These are phyloP conservation scores for Leishmania tropica DNA, from an alignment of 208 protist species.

Conservation along the genomic window DNA sequence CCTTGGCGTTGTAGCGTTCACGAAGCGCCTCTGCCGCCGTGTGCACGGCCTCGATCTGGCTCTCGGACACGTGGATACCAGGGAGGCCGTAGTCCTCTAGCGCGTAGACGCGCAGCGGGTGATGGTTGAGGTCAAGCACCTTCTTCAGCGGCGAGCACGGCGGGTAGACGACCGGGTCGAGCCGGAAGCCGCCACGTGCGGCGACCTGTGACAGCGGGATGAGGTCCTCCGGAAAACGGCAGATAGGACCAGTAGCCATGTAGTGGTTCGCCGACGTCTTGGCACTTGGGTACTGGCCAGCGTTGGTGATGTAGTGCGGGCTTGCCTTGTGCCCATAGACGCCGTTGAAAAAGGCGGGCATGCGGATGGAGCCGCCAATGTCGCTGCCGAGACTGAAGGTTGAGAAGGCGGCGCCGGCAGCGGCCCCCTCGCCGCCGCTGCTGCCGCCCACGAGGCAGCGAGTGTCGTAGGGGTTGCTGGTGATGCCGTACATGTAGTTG, in stretches of 20 bases:
- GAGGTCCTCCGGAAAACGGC: conserved; percentile 85
- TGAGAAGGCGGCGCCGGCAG: conserved; percentile 76
- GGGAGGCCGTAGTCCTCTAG: conserved; percentile 80
- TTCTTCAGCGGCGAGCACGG: conserved; percentile 64
- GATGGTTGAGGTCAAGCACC: conserved; percentile 36
- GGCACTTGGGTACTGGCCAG: conserved; percentile 78
- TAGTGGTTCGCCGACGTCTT: conserved; percentile 78
- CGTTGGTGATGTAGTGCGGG: conserved; percentile 83
- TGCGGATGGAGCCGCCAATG: conserved; percentile 91
- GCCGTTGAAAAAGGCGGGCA: conserved; percentile 91
- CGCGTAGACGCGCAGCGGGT: conserved; percentile 74
- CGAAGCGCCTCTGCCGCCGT: conserved; percentile 57
- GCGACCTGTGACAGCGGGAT: conserved; percentile 73
- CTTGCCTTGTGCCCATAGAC: conserved; percentile 90
- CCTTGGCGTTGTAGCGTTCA: conserved; percentile 55
- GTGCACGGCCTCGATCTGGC: conserved; percentile 64
- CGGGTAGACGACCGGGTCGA: conserved; percentile 65
- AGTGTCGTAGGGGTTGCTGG: conserved; percentile 90
- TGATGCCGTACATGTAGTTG: conserved; percentile 91
- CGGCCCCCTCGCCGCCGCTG: conserved; percentile 85
- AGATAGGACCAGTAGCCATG: conserved; percentile 86
- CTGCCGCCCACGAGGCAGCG: conserved; percentile 85
- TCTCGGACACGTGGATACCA: conserved; percentile 48
- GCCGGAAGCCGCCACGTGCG: conserved; percentile 73
- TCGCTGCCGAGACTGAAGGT: conserved; percentile 89